A percentile compares a stretch with the other conserved stretches of the same genome.
These are phyloP conservation scores for Sonneratia alba DNA, from an alignment of 345 rosid species.

Conservation along the genomic window DNA sequence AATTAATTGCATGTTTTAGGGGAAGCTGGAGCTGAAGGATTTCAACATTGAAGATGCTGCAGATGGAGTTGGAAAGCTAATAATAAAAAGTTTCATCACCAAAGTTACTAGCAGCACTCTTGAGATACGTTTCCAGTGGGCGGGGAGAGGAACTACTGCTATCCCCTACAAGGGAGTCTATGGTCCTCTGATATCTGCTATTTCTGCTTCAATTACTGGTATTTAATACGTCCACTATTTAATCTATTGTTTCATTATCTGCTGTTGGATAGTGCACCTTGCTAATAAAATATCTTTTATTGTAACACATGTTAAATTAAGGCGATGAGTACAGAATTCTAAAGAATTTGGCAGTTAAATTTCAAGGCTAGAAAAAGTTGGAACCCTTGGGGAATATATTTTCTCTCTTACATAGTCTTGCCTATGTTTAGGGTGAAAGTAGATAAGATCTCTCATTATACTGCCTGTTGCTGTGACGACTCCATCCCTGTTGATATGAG, in stretches of 20 bases:
- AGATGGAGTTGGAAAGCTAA: constrained; percentile 30
- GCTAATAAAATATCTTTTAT: not conserved
- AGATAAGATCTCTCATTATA: not conserved
- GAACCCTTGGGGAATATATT: not conserved
- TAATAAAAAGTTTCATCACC: constrained; percentile 17
- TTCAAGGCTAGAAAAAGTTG: not conserved
- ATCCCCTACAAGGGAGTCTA: constrained; percentile 36
- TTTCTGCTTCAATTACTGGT: constrained; percentile 12
- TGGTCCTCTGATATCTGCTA: constrained; percentile 61
- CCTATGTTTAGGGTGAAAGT: not conserved
- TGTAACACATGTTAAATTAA: not conserved
- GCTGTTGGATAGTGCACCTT: not conserved
- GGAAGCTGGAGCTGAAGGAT: constrained; percentile 36
- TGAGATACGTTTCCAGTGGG: constrained; percentile 56
- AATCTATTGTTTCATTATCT: not conserved
- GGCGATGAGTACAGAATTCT: too few species aligned
- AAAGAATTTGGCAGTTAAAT: not conserved
- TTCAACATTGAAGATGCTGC: constrained; percentile 46
- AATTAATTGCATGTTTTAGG: constrained; percentile 21
- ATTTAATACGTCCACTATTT: not conserved
- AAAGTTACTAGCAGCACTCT: constrained; percentile 20
- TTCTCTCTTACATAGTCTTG: not conserved
- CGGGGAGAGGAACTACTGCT: constrained; percentile 52
- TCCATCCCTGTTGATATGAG: not conserved
- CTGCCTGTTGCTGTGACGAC: not conserved